Evolutionary conservation across 2,329 filamentous ascomycete species (phyloP), one percentile per base, ranked within the genome.

Genomic region (Clonostachys rosea): DNA sequence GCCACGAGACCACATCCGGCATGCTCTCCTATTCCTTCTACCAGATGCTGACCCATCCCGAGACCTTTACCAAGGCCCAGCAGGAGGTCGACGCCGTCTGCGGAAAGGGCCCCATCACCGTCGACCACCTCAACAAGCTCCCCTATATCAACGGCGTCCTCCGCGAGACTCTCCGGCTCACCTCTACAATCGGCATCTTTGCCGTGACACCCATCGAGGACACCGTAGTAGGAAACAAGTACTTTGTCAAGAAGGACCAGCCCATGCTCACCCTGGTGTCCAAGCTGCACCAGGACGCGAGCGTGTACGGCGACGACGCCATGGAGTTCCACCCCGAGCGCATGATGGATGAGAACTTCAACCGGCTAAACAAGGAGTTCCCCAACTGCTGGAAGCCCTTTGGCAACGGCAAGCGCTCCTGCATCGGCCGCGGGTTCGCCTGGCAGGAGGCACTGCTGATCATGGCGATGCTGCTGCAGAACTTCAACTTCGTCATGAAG

Each of bases 391-490:
- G 81, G 83, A 87, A 87, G 65, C 85, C 87, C 4, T 91, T 91
- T 54, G 88, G 87, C 2, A 86, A 87, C 49, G 87, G 87, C 2
- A 72, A 77, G 52, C 70, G 87, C 46, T 83, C 71, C 2, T 91
- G 87, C 54, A 90, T 91, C 50, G 87, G 87, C 5, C 71, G 86
- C 2, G 74, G 80, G 0, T 91, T 91, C 59, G 86, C 87, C 2
- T 87, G 83, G 83, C 87, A 91, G 58, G 87, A 91, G 63, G 74
- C 78, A 3, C 59, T 86, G 6, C 65, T 89, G 1, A 74, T 76
- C 9, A 69, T 83, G 54, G 79, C 82, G 0, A 74, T 86, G 54
- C 59, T 89, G 12, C 69, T 90, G 48, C 86, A 89, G 56, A 87
- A 84, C 56, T 89, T 90, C 66, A 43, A 74, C 44, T 35, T 49